Evolutionary conservation across 225 moss, liverwort and hornwort genomes (phyloP).

Genomic region (Polytrichum commune): DNA sequence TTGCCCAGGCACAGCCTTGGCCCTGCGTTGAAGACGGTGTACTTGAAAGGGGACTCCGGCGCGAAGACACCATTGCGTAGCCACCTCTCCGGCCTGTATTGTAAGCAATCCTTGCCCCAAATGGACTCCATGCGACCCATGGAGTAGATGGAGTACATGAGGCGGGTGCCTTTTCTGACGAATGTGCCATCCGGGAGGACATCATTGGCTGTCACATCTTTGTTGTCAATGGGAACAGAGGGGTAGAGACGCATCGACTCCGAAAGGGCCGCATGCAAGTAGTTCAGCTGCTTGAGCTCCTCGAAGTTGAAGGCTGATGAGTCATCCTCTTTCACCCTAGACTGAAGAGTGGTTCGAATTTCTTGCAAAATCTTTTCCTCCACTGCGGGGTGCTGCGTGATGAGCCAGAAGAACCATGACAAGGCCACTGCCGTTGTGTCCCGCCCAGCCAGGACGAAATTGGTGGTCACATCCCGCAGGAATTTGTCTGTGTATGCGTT

Average conservation of each 20-base stretch:
- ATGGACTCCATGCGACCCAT: constrained; percentile 60
- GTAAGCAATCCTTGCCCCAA: constrained; percentile 57
- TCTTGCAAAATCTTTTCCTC: constrained; percentile 38
- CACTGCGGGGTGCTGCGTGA: constrained; percentile 49
- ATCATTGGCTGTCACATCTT: constrained; percentile 42
- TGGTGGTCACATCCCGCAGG: constrained; percentile 59
- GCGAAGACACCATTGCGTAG: constrained; percentile 43
- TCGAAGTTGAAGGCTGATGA: constrained; percentile 32
- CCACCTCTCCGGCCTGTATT: constrained; percentile 57
- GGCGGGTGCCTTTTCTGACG: constrained; percentile 36
- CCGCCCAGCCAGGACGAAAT: constrained; percentile 64
- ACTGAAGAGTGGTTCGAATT: constrained; percentile 15
- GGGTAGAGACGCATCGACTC: constrained; percentile 64
- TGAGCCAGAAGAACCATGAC: constrained; percentile 68
- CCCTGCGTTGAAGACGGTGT: constrained; percentile 57
- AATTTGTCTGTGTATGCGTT: constrained; percentile 47
- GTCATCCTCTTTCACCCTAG: not conserved
- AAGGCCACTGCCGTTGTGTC: constrained; percentile 63
- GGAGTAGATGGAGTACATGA: constrained; percentile 54
- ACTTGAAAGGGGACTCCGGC: constrained; percentile 53
- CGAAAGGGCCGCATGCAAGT: constrained; percentile 52
- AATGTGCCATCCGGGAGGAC: constrained; percentile 58
- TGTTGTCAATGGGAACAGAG: constrained; percentile 51
- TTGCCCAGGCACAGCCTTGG: constrained; percentile 58
- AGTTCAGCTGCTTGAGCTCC: constrained; percentile 61